Conservation (phyloP, 2,329 filamentous ascomycete species). For the Diaporthe sp. region DNA sequence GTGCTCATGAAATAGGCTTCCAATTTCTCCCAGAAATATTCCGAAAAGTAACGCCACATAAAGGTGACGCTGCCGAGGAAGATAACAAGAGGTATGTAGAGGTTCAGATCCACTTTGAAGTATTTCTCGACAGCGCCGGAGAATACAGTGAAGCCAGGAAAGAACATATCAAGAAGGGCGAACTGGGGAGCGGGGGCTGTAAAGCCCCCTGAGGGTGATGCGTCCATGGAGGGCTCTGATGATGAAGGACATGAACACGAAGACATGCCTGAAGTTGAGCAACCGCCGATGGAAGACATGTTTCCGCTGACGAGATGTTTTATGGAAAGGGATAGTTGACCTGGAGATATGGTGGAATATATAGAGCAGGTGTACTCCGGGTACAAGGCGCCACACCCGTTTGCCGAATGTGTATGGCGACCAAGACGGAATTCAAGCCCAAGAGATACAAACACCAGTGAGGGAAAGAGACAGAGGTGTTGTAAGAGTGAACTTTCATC, state of each 20-base stretch:
- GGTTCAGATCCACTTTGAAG: slow-evolving; percentile 72
- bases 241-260: slow-evolving; percentile 7
- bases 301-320: not conserved
- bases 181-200: slow-evolving; percentile 54
- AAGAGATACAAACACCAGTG: not conserved
- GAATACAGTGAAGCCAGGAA: slow-evolving; percentile 75
- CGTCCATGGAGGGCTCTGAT: not conserved
- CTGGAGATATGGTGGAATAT: not conserved
- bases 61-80: slow-evolving; percentile 63
- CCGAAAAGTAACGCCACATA: slow-evolving; percentile 66
- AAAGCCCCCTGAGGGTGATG: not conserved
- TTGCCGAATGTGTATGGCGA: not conserved
- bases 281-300: slow-evolving; percentile 31
- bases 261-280: not conserved
- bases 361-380: not conserved
- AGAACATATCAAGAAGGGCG: slow-evolving; percentile 71
- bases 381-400: not conserved
- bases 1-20: slow-evolving; percentile 73
- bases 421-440: not conserved
- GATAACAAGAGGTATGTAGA: slow-evolving; percentile 73
- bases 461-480: not conserved
- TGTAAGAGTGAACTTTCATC: slow-evolving; percentile 17
- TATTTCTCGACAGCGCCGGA: slow-evolving; percentile 68
- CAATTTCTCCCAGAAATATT: slow-evolving; percentile 62
- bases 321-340: no score